These are phyloP conservation scores for Leccinum imitatum DNA, from an alignment of 768 basidiomycete species.

Conservation along the genomic window DNA sequence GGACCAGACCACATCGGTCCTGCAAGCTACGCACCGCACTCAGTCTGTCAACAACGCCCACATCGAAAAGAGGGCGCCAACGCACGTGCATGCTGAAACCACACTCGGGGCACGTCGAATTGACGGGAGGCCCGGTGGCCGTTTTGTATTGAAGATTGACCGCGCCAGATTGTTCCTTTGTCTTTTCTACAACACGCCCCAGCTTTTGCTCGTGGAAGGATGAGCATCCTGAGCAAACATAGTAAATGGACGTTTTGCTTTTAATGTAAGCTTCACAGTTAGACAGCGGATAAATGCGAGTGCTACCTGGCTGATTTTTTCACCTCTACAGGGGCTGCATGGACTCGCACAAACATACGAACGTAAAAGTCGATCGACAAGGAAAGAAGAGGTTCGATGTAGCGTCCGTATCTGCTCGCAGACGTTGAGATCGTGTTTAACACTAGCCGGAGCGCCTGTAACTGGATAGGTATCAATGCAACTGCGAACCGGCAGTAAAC, in stretches of 20 bases:
- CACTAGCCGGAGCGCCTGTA: slow-evolving; percentile 86
- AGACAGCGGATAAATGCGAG: background rate
- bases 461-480: slow-evolving; percentile 2
- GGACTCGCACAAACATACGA: slow-evolving; percentile 82
- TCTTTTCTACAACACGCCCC: slow-evolving; percentile 67
- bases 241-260: slow-evolving; percentile 85
- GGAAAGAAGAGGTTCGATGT: slow-evolving; percentile 84
- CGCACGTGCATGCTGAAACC: slow-evolving; percentile 69
- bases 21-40: slow-evolving; percentile 53
- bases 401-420: slow-evolving; percentile 89
- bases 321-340: slow-evolving; percentile 73
- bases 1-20: slow-evolving; percentile 98
- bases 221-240: slow-evolving; percentile 84
- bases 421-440: slow-evolving; percentile 82
- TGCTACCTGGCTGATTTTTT: slow-evolving; percentile 80
- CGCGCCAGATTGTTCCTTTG: slow-evolving; percentile 52
- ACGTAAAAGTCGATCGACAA: slow-evolving; percentile 98
- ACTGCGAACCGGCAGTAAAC: slow-evolving; percentile 24
- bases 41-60: background rate
- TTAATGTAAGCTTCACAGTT: slow-evolving; percentile 6
- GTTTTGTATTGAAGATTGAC: slow-evolving; percentile 71
- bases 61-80: slow-evolving; percentile 20
- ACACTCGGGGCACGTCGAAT: slow-evolving; percentile 80
- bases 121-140: slow-evolving; percentile 62
- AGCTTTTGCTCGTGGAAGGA: slow-evolving; percentile 81